These are phyloP conservation scores for Fusarium newnesense DNA, from an alignment of 2,329 filamentous ascomycete species.

Conservation along the genomic window DNA sequence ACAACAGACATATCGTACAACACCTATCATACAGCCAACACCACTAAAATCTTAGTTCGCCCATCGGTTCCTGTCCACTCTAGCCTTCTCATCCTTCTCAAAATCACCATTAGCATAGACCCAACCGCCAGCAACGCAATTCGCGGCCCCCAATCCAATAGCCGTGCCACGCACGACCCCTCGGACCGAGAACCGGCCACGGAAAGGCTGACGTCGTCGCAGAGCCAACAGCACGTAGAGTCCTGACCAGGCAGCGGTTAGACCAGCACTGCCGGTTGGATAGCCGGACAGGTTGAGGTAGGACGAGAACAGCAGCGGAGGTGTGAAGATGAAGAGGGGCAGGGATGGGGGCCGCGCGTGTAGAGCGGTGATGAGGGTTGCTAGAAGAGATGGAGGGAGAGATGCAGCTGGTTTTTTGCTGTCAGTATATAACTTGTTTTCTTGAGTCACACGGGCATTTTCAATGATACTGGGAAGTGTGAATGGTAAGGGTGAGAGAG, in stretches of 20 bases:
- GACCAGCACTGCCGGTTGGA: conserved; percentile 65
- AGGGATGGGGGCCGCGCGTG: conserved; percentile 65
- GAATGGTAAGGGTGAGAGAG: neutral
- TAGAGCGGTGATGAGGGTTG: conserved; percentile 65
- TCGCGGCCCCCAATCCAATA: conserved; percentile 60
- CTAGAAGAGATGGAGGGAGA: conserved; percentile 64
- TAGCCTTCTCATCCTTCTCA: conserved; percentile 59
- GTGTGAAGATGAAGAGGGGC: conserved; percentile 63
- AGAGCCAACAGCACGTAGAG: conserved; percentile 67
- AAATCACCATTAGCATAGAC: conserved; percentile 64
- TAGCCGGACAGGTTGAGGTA: conserved; percentile 71
- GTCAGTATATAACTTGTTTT: conserved; percentile 12
- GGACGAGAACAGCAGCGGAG: conserved; percentile 64
- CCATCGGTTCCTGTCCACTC: conserved; percentile 64
- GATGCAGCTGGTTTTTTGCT: conserved; percentile 58
- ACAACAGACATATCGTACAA: conserved; percentile 20
- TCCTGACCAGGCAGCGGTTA: conserved; percentile 66
- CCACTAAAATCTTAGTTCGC: conserved; percentile 36
- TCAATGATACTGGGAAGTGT: neutral
- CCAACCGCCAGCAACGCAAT: conserved; percentile 61
- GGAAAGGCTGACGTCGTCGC: conserved; percentile 56
- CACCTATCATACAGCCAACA: conserved; percentile 23
- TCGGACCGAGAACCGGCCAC: conserved; percentile 57
- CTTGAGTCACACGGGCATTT: neutral
- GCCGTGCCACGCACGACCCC: conserved; percentile 63